phyloP scores from a whole-genome alignment of 441 rosid genomes.

The Syzygium syzygioides region DNA sequence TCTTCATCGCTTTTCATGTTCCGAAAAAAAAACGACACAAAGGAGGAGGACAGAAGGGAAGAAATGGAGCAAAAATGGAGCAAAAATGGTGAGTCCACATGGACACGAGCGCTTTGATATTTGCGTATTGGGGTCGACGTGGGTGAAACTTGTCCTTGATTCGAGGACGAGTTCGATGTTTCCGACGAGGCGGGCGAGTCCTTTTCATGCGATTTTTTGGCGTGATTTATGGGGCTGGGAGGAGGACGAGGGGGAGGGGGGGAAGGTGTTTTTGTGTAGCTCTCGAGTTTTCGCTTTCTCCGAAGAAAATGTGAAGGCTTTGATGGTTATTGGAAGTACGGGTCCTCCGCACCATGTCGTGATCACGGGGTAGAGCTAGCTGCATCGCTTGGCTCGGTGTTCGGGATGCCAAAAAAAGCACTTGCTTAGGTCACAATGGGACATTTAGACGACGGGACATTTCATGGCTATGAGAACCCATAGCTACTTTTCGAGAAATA shows the following conservation, averaged over 20 bases:
- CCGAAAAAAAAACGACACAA: neutral
- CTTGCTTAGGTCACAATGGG: accelerated
- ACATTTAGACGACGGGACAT: neutral
- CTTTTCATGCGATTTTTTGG: neutral
- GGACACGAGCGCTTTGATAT: neutral
- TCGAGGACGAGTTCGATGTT: neutral
- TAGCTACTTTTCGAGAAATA: neutral
- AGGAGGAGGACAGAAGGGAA: too few species aligned
- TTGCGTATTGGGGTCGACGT: neutral
- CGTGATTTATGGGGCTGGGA: neutral
- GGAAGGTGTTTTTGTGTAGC: neutral
- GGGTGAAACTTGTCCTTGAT: neutral
- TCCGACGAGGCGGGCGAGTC: neutral
- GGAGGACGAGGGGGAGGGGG: neutral
- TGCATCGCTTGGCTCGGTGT: neutral
- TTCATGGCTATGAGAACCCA: neutral
- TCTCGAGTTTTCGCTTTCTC: neutral
- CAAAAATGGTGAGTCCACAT: neutral
- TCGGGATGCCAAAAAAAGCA: neutral
- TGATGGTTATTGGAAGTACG: neutral
- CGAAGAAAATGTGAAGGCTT: neutral
- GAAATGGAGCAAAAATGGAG: neutral
- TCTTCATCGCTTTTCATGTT: neutral
- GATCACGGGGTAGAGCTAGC: neutral
- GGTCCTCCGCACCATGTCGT: neutral